phyloP scores from a whole-genome alignment of 2,329 filamentous ascomycete species.

The Penicillium corylophilum region DNA sequence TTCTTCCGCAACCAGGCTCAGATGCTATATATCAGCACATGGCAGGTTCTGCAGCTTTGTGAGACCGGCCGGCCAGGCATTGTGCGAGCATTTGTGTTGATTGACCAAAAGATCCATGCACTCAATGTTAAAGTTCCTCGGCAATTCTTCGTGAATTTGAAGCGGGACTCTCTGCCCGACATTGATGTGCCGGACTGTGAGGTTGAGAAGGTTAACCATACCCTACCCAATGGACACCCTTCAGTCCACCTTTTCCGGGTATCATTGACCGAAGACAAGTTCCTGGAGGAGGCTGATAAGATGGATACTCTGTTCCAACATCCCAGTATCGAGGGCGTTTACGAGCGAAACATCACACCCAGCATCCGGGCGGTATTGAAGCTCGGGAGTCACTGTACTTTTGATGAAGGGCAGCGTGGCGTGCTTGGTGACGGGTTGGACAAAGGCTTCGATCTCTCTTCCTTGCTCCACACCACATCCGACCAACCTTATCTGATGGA shows the following conservation, averaged over 20 bases:
- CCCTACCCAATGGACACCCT: slow-evolving; percentile 89
- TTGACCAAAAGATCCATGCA: slow-evolving; percentile 86
- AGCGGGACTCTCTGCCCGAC: slow-evolving; percentile 80
- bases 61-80: slow-evolving; percentile 81
- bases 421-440: slow-evolving; percentile 91
- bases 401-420: slow-evolving; percentile 85
- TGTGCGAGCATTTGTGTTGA: slow-evolving; percentile 84
- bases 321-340: slow-evolving; percentile 92
- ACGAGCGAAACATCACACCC: slow-evolving; percentile 88
- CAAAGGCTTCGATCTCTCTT: slow-evolving; percentile 83
- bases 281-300: slow-evolving; percentile 79
- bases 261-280: slow-evolving; percentile 82
- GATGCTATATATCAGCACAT: slow-evolving; percentile 83
- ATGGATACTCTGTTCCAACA: slow-evolving; percentile 84
- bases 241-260: slow-evolving; percentile 94
- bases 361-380: slow-evolving; percentile 84
- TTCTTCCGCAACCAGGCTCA: slow-evolving; percentile 93
- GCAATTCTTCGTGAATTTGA: slow-evolving; percentile 88
- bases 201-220: slow-evolving; percentile 91
- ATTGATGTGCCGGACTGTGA: slow-evolving; percentile 82
- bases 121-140: slow-evolving; percentile 87
- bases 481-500: slow-evolving; percentile 75
- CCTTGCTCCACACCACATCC: slow-evolving; percentile 65
- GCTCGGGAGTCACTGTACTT: slow-evolving; percentile 86
- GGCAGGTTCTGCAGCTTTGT: slow-evolving; percentile 88